Percentiles rank a stretch among this genome's conserved stretches.
Conservation (phyloP, 2,329 filamentous ascomycete genomes). For the Leptodontidium sp. region DNA sequence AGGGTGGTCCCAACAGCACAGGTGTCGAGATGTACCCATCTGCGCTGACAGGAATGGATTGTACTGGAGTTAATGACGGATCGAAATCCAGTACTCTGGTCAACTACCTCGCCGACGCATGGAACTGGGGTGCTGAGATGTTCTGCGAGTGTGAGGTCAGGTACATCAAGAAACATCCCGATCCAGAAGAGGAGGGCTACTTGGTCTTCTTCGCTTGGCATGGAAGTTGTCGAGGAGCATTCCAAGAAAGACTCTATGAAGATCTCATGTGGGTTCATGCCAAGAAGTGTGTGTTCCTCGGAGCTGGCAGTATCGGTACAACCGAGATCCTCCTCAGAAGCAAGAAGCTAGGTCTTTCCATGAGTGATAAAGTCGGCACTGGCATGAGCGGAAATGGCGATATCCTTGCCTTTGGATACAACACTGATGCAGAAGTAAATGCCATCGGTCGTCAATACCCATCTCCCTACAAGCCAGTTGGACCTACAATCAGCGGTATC, state of each 20-base stretch:
- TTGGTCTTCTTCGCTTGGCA: constrained; percentile 72
- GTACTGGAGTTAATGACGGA: constrained; percentile 71
- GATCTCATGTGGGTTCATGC: constrained; percentile 74
- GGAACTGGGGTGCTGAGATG: constrained; percentile 76
- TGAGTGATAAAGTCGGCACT: constrained; percentile 65
- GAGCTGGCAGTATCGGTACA: constrained; percentile 69
- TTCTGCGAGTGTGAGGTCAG: constrained; percentile 75
- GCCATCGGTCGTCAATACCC: constrained; percentile 61
- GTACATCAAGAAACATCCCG: constrained; percentile 63
- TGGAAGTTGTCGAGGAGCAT: constrained; percentile 63
- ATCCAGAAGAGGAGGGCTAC: constrained; percentile 59
- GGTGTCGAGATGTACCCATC: constrained; percentile 70
- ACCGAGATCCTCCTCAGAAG: constrained; percentile 72
- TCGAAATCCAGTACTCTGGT: constrained; percentile 72
- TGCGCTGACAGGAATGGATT: constrained; percentile 67
- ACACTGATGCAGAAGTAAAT: constrained; percentile 64
- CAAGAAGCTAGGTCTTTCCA: constrained; percentile 62
- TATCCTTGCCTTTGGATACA: constrained; percentile 71
- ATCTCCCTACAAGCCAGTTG: constrained; percentile 60
- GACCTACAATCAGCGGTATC: constrained; percentile 68
- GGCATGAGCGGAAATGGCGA: constrained; percentile 74
- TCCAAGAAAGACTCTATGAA: constrained; percentile 61
- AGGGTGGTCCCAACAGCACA: constrained; percentile 66
- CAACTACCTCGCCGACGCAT: constrained; percentile 73
- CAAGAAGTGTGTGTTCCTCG: constrained; percentile 70